Conservation (phyloP, 768 basidiomycete species). For the Termitomyces eurrhizus region DNA sequence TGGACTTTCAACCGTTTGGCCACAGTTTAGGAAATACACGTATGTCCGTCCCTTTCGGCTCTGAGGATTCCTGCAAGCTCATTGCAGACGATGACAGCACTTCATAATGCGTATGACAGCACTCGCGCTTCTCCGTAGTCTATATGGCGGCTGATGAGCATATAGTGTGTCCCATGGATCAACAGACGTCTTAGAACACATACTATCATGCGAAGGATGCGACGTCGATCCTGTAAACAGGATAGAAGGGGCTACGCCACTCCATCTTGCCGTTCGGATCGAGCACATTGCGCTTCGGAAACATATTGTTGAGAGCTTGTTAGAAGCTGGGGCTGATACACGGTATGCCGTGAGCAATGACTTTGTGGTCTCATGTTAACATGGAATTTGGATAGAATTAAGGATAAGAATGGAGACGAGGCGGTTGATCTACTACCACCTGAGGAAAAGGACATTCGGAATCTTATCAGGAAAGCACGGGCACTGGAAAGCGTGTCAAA, state of each 20-base stretch:
- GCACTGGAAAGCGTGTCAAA: conserved; percentile 45
- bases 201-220: conserved; percentile 71
- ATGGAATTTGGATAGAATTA: conserved; percentile 43
- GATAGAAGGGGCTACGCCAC: conserved; percentile 67
- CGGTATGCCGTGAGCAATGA: conserved; percentile 36
- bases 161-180: conserved; percentile 53
- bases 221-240: conserved; percentile 79
- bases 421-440: conserved; percentile 51
- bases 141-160: not conserved
- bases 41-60: conserved; percentile 28
- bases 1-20: conserved; percentile 6
- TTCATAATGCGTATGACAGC: conserved; percentile 60
- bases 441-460: conserved; percentile 47
- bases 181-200: conserved; percentile 61
- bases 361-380: not conserved
- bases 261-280: conserved; percentile 68
- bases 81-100: conserved; percentile 34
- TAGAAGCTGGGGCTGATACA: conserved; percentile 79
- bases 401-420: conserved; percentile 63
- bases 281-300: conserved; percentile 50
- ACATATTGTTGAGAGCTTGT: conserved; percentile 55
- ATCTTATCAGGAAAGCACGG: conserved; percentile 50
- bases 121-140: not conserved
- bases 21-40: conserved; percentile 74
- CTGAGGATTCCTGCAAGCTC: not conserved